phyloP scores from a whole-genome alignment of 495 filamentous ascomycete species.

The Lasiosphaeria miniovina region DNA sequence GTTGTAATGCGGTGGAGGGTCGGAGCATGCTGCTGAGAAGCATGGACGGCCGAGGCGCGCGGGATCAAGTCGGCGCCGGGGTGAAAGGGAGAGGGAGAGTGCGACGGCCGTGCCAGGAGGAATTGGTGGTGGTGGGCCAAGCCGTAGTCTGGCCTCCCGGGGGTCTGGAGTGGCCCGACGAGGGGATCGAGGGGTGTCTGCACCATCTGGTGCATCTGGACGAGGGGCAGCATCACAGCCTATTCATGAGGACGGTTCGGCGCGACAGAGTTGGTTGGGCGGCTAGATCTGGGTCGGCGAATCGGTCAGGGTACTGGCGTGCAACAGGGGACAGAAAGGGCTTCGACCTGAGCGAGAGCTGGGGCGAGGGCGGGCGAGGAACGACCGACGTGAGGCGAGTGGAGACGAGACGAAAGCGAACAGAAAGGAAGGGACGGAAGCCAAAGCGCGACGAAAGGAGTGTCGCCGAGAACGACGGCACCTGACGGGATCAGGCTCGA shows the following conservation, averaged over 20 bases:
- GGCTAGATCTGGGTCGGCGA: no score
- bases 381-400: background rate
- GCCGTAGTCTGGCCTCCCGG: constrained; percentile 32
- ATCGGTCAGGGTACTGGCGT: no score
- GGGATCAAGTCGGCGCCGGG: constrained; percentile 27
- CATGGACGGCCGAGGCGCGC: constrained; percentile 39
- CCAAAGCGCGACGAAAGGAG: constrained; percentile 15
- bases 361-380: background rate
- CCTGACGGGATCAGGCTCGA: constrained; percentile 10
- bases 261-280: background rate
- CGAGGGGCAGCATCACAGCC: constrained; percentile 41
- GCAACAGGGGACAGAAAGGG: no score
- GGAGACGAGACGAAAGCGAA: background rate
- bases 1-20: constrained; percentile 31
- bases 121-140: constrained; percentile 23
- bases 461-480: constrained; percentile 8
- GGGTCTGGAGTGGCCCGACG: constrained; percentile 24
- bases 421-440: background rate
- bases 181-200: constrained; percentile 38
- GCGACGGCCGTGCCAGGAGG: constrained; percentile 15
- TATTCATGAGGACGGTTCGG: constrained; percentile 12
- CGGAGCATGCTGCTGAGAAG: constrained; percentile 28
- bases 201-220: constrained; percentile 51
- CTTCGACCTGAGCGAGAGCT: background rate
- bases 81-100: constrained; percentile 17